These are phyloP conservation scores for Cystobasidium slooffiae DNA, from an alignment of 1,284 basidiomycete genomes.

Conservation along the genomic window DNA sequence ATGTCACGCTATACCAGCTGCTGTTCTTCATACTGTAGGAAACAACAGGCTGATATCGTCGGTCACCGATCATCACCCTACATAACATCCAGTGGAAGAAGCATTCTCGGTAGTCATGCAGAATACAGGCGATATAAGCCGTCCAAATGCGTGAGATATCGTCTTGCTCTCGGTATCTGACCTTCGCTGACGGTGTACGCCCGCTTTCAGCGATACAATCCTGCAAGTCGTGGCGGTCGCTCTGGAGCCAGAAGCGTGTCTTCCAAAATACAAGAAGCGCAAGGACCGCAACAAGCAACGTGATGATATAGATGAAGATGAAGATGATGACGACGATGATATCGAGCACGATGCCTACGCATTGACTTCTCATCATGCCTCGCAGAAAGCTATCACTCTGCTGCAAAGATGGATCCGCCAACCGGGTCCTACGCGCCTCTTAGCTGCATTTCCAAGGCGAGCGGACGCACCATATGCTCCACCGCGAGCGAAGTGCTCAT, in stretches of 20 bases:
- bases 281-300: too few species aligned
- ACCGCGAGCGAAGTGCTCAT: not conserved
- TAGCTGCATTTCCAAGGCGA: slow-evolving; percentile 20
- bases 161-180: not conserved
- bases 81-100: slow-evolving; percentile 30
- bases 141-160: slow-evolving; percentile 11
- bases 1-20: not conserved
- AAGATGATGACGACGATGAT: not conserved
- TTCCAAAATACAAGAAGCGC: not conserved
- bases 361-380: slow-evolving; percentile 9
- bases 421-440: slow-evolving; percentile 7
- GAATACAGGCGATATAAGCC: slow-evolving; percentile 13
- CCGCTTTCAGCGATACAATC: slow-evolving; percentile 11
- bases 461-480: not conserved
- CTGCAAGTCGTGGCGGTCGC: slow-evolving; percentile 30
- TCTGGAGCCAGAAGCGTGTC: slow-evolving; percentile 37
- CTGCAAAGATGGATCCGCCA: slow-evolving; percentile 14
- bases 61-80: not conserved
- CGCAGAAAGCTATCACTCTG: slow-evolving; percentile 5
- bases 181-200: not conserved
- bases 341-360: slow-evolving; percentile 14
- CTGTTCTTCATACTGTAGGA: not conserved
- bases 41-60: not conserved
- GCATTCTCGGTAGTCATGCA: slow-evolving; percentile 18
- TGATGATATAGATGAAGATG: not conserved